Conservation (phyloP, 2,329 filamentous ascomycete genomes). For the Beauveria pseudobassiana region DNA sequence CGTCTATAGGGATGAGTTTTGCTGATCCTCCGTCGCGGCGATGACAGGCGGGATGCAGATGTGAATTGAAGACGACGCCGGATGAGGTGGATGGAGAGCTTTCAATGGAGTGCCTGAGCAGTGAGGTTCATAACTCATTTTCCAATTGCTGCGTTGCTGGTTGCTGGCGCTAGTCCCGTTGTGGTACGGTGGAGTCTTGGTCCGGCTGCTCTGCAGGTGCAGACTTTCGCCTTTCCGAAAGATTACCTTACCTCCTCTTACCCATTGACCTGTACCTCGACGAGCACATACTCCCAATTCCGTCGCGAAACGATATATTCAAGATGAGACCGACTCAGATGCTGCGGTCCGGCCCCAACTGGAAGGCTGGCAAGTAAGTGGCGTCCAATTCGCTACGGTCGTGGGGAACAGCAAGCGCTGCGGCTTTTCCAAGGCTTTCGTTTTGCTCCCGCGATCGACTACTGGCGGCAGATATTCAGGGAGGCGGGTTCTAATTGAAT, state of each 20-base stretch:
- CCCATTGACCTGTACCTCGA: constrained; percentile 6
- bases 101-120: constrained; percentile 8
- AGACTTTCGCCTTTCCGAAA: constrained; percentile 19
- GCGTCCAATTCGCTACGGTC: constrained; percentile 6
- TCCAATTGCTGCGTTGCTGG: neutral
- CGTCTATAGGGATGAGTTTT: neutral
- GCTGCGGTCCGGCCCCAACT: constrained; percentile 27
- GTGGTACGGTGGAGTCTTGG: constrained; percentile 4
- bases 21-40: neutral
- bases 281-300: neutral
- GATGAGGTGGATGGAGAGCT: constrained; percentile 6
- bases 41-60: constrained; percentile 2
- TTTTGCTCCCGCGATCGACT: neutral
- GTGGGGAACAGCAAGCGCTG: constrained; percentile 16
- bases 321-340: constrained; percentile 36
- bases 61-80: neutral
- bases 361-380: constrained; percentile 29
- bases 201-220: constrained; percentile 10
- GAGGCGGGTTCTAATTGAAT: constrained; percentile 18
- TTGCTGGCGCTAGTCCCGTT: constrained; percentile 7
- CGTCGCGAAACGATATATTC: constrained; percentile 13
- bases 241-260: constrained; percentile 11
- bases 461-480: neutral
- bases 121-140: constrained; percentile 3
- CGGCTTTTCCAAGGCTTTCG: constrained; percentile 23